Evolutionary conservation across 75 land plant species (phyloP), one percentile per base, ranked within the genome.

Genomic region (Pinus albicaulis): DNA sequence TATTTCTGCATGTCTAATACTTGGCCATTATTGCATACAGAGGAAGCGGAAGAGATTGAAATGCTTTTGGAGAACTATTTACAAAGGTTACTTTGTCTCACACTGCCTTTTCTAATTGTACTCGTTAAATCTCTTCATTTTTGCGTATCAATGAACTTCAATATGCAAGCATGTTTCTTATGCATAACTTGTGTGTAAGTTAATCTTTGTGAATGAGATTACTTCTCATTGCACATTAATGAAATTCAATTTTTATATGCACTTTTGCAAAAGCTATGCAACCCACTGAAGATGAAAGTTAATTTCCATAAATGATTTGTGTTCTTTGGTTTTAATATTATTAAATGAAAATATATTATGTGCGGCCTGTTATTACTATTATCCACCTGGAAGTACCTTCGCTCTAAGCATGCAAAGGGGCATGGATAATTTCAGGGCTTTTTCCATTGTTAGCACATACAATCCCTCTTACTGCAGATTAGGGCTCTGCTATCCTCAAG

Each of bases 31-130:
- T 53, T 15, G 7, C 22, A 3, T 84, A 77, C 91, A 98, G 99
- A 98, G 76, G 99, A 98, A 76, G 99, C 92, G 77, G 96, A 98
- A 83, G 99, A 98, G 85, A 92, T 98, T 62, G 99, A 98, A 74
- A 95, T 98, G 99, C 99, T 98, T 57, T 75, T 98, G 77, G 99
- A 98, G 76, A 95, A 95, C 71, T 98, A 95, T 84, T 88, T 98
- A 23, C 99, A 98, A 80, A 86, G 96, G 99, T 68, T 64, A 34
- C 19, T 34, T 7, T 8, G 13, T 68, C 71, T n/a, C 71, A 7
- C 71, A 10, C 71, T 64, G 1, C 71, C 23, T 14, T 3, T 68
- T 41, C 6, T 38, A 23, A 34, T 13, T 28, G 31, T 31, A 16
- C 34, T 34, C 22, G 22, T 68, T 38, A 68, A 68, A 41, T 44